Percentiles rank a stretch among this genome's conserved stretches.
Conservation (phyloP, 345 rosid species). For the Capsella bursapastoris region DNA sequence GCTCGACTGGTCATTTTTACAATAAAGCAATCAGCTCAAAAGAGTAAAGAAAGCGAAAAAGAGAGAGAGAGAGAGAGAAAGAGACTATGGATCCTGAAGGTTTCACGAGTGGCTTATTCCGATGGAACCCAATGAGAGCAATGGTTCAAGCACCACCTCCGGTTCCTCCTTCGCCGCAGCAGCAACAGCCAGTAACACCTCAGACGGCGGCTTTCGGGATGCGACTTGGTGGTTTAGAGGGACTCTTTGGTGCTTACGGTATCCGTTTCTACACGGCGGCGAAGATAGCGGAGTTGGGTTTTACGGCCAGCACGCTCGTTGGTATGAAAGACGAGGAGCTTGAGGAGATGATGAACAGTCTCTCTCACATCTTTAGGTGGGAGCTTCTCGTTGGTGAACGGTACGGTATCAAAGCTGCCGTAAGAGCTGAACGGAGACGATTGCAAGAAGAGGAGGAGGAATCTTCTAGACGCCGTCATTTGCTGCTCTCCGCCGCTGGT, state of each 20-base stretch:
- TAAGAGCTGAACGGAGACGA: conserved; percentile 82
- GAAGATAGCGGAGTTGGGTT: conserved; percentile 93
- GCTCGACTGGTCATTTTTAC: conserved; percentile 38
- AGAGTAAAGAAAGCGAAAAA: conserved; percentile 10
- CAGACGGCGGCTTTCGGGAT: conserved; percentile 50
- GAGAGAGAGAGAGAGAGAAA: conserved; percentile 6
- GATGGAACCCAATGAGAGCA: conserved; percentile 71
- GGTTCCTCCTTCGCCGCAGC: conserved; percentile 44
- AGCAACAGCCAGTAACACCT: conserved; percentile 33
- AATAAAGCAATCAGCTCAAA: conserved; percentile 38
- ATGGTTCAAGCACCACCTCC: conserved; percentile 47
- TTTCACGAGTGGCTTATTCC: conserved; percentile 72
- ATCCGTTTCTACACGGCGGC: conserved; percentile 83
- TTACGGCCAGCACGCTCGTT: conserved; percentile 88
- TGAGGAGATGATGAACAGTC: conserved; percentile 97
- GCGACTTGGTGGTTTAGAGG: conserved; percentile 73
- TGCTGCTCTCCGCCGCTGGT: conserved; percentile 47
- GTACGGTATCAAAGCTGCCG: conserved; percentile 92
- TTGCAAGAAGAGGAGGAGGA: conserved; percentile 59
- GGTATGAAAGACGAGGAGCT: conserved; percentile 96
- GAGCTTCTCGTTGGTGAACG: conserved; percentile 94
- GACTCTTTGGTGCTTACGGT: conserved; percentile 81
- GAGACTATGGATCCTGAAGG: conserved; percentile 77
- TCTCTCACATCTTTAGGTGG: conserved; percentile 88
- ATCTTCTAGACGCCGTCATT: conserved; percentile 57